These are phyloP conservation scores for Primulina huaijiensis DNA, from an alignment of 257 asterid species.

Conservation along the genomic window DNA sequence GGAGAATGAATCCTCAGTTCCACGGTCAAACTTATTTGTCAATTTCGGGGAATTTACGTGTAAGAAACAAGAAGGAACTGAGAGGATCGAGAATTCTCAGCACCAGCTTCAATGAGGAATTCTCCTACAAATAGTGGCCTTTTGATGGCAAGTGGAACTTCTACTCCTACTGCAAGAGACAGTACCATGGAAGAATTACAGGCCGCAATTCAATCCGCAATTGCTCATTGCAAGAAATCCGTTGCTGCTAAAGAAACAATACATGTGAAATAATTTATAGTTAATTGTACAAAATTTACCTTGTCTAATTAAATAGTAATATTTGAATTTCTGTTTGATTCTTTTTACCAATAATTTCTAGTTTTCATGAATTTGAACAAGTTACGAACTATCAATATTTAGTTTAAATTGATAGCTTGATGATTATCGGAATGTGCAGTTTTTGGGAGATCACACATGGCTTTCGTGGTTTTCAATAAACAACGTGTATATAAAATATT, in stretches of 20 bases:
- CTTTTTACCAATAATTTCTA: too few relatives aligned
- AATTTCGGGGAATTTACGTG: slow-evolving; percentile 58
- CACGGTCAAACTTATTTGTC: slow-evolving; percentile 45
- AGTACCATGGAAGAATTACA: slow-evolving; percentile 90
- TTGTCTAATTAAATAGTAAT: too few relatives aligned
- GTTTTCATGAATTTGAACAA: too few relatives aligned
- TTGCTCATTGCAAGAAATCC: slow-evolving; percentile 69
- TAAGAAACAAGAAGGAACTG: slow-evolving; percentile 39
- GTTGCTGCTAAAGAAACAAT: slow-evolving; percentile 36
- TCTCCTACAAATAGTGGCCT: slow-evolving; percentile 85
- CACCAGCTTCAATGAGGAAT: slow-evolving; percentile 74
- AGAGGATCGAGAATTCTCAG: slow-evolving; percentile 65
- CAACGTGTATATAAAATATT: background rate
- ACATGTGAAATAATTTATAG: background rate
- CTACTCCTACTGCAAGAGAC: slow-evolving; percentile 40
- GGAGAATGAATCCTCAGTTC: slow-evolving; percentile 26
- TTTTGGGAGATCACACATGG: background rate
- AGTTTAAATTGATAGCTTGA: background rate
- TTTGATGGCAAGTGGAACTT: slow-evolving; percentile 41
- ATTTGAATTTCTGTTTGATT: too few relatives aligned
- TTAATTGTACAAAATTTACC: background rate
- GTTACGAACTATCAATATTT: too few relatives aligned
- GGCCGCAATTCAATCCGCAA: slow-evolving; percentile 73
- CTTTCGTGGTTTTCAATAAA: background rate
- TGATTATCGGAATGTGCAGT: background rate